Evolutionary conservation across 1,284 basidiomycete species (phyloP).

Genomic region (Ganoderma multipileum): DNA sequence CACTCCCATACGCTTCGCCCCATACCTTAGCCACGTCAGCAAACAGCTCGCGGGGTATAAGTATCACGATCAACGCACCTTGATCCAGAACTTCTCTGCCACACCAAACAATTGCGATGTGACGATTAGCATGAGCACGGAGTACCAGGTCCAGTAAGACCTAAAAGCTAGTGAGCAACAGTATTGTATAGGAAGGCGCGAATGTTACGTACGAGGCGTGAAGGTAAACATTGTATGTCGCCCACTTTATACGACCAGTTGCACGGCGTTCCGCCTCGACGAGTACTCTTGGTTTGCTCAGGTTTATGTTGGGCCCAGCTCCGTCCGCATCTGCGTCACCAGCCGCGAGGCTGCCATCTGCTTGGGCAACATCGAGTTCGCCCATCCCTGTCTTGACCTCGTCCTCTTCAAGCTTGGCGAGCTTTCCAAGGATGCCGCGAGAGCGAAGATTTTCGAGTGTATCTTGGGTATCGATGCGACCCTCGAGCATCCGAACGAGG

Average conservation of each 20-base stretch:
- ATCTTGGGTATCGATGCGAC: conserved; percentile 74
- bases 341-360: conserved; percentile 16
- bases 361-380: conserved; percentile 40
- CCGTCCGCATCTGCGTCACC: conserved; percentile 27
- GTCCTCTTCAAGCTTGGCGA: conserved; percentile 52
- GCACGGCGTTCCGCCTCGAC: conserved; percentile 77
- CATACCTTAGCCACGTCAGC: conserved; percentile 50
- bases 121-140: conserved; percentile 55
- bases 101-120: conserved; percentile 56
- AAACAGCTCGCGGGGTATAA: no score
- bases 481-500: conserved; percentile 77
- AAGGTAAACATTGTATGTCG: conserved; percentile 81
- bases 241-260: conserved; percentile 79
- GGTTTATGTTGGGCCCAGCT: conserved; percentile 22
- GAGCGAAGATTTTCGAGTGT: conserved; percentile 64
- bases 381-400: conserved; percentile 39
- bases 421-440: conserved; percentile 65
- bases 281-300: conserved; percentile 68
- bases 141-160: conserved; percentile 70
- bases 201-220: conserved; percentile 57
- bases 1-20: conserved; percentile 63
- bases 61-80: conserved; percentile 46
- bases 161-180: conserved; percentile 38
- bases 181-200: not conserved
- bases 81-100: conserved; percentile 78